Evolutionary conservation across 371 early-diverging fungal species (phyloP).

Genomic region (Sporodiniella umbellata): DNA sequence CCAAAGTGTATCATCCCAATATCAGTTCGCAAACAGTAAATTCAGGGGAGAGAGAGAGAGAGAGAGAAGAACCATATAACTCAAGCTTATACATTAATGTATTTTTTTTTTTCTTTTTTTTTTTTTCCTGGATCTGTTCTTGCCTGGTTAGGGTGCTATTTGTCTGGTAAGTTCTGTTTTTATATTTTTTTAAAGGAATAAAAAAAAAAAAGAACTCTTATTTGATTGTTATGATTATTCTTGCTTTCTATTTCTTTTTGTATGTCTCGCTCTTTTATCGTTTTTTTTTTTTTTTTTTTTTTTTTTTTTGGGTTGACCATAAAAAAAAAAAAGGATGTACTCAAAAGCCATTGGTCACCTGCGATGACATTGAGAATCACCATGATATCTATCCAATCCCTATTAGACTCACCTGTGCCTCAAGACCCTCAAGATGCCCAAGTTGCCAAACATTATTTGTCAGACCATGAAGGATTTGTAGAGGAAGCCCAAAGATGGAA

Average conservation of each 20-base stretch:
- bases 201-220: too few species aligned
- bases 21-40: conserved; percentile 55
- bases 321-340: too few species aligned
- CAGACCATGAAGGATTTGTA: conserved; percentile 3
- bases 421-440: conserved; percentile 41
- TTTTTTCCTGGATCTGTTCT: too few species aligned
- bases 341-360: conserved; percentile 56
- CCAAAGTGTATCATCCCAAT: conserved; percentile 51
- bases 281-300: background rate
- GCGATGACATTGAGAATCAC: conserved; percentile 41
- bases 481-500: conserved; percentile 9
- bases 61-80: too few species aligned
- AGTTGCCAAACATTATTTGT: conserved; percentile 17
- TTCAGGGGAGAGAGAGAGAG: background rate
- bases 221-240: too few species aligned
- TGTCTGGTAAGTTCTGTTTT: conserved; percentile 30
- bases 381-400: conserved; percentile 44
- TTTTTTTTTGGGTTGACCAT: too few species aligned
- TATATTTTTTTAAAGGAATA: too few species aligned
- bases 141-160: conserved; percentile 38
- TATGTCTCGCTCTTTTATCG: too few species aligned
- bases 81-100: too few species aligned
- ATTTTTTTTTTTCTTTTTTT: too few species aligned
- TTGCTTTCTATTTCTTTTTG: too few species aligned
- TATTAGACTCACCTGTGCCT: conserved; percentile 52